phyloP scores from a whole-genome alignment of 129 eudicot species.

The Arctium minus region DNA sequence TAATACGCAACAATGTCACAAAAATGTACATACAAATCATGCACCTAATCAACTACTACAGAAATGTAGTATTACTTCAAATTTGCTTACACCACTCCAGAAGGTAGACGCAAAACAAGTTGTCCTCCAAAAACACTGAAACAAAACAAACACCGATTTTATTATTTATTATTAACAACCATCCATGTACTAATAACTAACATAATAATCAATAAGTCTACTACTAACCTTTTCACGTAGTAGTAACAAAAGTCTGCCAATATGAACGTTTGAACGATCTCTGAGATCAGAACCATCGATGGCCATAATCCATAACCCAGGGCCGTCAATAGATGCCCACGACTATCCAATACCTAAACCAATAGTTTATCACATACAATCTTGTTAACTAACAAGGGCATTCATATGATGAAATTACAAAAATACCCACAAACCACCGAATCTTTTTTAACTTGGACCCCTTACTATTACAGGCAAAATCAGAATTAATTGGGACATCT shows the following conservation, averaged over 20 bases:
- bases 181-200: not conserved
- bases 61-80: no score
- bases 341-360: constrained; percentile 66
- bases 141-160: not conserved
- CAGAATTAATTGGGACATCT: no score
- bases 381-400: no score
- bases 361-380: not conserved
- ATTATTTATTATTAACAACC: no score
- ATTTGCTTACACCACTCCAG: constrained; percentile 61
- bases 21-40: no score
- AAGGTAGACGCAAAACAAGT: constrained; percentile 77
- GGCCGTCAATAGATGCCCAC: constrained; percentile 75
- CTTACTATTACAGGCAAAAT: no score
- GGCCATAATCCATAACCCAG: constrained; percentile 86
- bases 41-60: no score
- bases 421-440: no score
- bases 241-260: constrained; percentile 75
- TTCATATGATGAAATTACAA: no score
- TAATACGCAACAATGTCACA: no score
- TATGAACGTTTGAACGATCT: constrained; percentile 72
- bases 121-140: constrained; percentile 89
- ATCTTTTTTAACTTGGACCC: no score
- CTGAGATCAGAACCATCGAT: constrained; percentile 70
- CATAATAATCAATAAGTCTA: not conserved
- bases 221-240: constrained; percentile 48